Evolutionary conservation across 345 rosid genomes (phyloP).

Genomic region (Pugionium cornutum): DNA sequence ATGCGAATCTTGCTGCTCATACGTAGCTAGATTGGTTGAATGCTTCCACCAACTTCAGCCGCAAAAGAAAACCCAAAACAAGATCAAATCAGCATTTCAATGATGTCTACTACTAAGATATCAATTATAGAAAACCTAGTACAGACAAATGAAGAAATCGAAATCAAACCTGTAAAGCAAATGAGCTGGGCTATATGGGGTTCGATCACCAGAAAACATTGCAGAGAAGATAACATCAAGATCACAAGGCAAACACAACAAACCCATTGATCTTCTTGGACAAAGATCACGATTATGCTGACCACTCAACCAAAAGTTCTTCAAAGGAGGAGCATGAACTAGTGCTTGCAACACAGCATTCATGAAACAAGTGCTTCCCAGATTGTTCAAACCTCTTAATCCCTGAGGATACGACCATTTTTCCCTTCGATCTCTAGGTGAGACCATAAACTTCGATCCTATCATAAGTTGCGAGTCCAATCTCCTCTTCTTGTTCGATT

Average conservation of each 20-base stretch:
- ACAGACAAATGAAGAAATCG: constrained; percentile 9
- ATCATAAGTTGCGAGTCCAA: constrained; percentile 52
- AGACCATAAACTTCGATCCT: constrained; percentile 48
- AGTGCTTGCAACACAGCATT: constrained; percentile 88
- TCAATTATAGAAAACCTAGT: background rate
- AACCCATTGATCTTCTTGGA: constrained; percentile 41
- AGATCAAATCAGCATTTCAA: constrained; percentile 28
- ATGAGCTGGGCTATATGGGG: constrained; percentile 85
- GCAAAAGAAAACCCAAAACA: constrained; percentile 1
- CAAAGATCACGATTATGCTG: constrained; percentile 70
- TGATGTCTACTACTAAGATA: background rate
- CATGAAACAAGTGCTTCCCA: constrained; percentile 94
- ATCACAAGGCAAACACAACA: constrained; percentile 75
- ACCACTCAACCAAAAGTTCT: constrained; percentile 73
- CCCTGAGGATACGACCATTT: constrained; percentile 74
- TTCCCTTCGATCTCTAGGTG: constrained; percentile 57
- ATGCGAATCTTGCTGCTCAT: constrained; percentile 92
- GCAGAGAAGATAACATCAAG: constrained; percentile 66
- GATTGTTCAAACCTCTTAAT: constrained; percentile 77
- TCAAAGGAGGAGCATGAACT: constrained; percentile 81
- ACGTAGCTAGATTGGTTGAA: constrained; percentile 74
- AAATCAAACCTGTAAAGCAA: constrained; percentile 74
- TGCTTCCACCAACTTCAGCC: constrained; percentile 95
- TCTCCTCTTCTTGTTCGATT: constrained; percentile 67
- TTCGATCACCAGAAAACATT: constrained; percentile 71